Evolutionary conservation across 2,329 filamentous ascomycete species (phyloP), one percentile per base, ranked within the genome.

Genomic region (Fusarium siculi): DNA sequence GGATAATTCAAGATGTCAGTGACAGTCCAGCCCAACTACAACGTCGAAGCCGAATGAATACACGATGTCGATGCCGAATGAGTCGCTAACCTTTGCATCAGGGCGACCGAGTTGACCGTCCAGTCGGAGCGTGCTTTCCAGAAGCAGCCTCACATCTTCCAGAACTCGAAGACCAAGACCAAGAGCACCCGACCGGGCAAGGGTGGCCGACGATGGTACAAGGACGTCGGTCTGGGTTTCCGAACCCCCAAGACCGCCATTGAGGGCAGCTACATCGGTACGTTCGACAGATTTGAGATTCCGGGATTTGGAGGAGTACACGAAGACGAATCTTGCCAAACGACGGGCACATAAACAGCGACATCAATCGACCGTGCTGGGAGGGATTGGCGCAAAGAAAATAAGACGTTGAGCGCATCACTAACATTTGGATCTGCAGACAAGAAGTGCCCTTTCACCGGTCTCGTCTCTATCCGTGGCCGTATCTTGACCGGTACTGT

Each of bases 361-460:
- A 18, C n/a, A n/a, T 15, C 57, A 42, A 46, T 9, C 10, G 8
- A 28, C 19, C 21, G 19, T 46, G 11, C 42, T 49, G 15, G 23
- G 19, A 43, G 46, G 42, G 40, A 30, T 37, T 43, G 21, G 23
- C 36, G 40, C 37, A 37, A 23, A 14, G 18, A 49, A 28, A 16
- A 63, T 8, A 32, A 44, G 19, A 14, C 28, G 34, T 59, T 58
- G 60, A 65, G 63, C 52, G 70, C 49, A 54, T 72, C 52, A 62
- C 78, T 81, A 66, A 81, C 78, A 53, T 66, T 30, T 70, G 77
- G 63, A 57, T 53, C 18, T 72, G 82, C 84, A 97, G 96, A 99
- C 93, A 99, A 99, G 94, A 99, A 99, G 92, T 99, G 96, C 93
- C 96, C 96, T 80, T 99, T 99, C 93, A 97, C 95, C 81, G 97